Percentiles rank a stretch among this genome's conserved stretches.
phyloP scores from a whole-genome alignment of 164 flowering plant genomes.

The Houttuynia cordata region DNA sequence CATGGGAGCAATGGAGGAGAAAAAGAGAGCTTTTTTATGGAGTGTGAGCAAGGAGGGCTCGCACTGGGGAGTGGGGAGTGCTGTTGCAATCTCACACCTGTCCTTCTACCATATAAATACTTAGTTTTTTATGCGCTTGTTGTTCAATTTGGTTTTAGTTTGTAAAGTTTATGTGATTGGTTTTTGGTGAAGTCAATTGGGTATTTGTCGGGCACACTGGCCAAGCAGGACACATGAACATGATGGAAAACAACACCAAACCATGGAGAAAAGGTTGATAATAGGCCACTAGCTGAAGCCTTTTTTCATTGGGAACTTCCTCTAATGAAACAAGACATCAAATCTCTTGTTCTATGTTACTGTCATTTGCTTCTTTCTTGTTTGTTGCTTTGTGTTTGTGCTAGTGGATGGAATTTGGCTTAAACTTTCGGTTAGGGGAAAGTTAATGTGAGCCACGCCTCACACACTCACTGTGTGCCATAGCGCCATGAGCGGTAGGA shows the following conservation, averaged over 20 bases:
- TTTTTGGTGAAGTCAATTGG: background rate
- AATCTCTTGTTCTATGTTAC: too few relatives aligned
- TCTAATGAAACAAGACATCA: too few relatives aligned
- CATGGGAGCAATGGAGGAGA: background rate
- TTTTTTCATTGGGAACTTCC: background rate
- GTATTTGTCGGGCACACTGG: slow-evolving; percentile 8
- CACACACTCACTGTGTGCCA: too few relatives aligned
- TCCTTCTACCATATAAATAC: slow-evolving; percentile 7
- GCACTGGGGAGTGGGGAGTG: background rate
- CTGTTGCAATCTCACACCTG: slow-evolving; percentile 14
- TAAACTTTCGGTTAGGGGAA: too few relatives aligned
- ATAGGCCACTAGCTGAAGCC: background rate
- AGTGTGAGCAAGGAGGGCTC: background rate
- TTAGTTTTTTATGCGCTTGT: background rate
- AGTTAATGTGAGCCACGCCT: too few relatives aligned
- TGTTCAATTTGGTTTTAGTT: background rate
- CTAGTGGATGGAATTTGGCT: too few relatives aligned
- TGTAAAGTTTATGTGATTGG: too few relatives aligned
- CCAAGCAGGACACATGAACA: slow-evolving; percentile 13
- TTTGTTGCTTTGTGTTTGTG: background rate
- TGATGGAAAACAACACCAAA: background rate
- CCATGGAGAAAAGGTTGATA: background rate
- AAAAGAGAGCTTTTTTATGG: background rate
- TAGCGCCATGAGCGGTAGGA: too few relatives aligned
- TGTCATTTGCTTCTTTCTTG: background rate